phyloP scores from a whole-genome alignment of 176 grass and related monocot genomes.

The Aegilops longissima region DNA sequence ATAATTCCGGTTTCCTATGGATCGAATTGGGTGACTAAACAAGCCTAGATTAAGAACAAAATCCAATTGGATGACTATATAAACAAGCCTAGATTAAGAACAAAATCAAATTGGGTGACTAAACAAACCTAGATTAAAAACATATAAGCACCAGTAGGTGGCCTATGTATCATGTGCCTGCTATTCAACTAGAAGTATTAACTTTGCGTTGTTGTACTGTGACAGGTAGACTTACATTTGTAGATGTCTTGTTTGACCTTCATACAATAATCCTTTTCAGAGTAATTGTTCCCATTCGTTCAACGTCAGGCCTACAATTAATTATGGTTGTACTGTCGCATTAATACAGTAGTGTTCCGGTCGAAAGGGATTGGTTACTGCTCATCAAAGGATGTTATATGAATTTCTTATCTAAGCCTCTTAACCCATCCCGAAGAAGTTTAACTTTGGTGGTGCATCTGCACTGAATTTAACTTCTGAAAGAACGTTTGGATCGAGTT shows the following conservation, averaged over 20 bases:
- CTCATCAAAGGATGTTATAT: neutral
- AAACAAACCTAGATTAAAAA: conserved; percentile 11
- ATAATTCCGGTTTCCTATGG: neutral
- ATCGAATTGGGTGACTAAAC: neutral
- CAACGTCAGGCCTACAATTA: neutral
- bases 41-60: neutral
- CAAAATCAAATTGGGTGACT: neutral
- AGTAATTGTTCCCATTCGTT: neutral
- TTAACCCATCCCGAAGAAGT: neutral
- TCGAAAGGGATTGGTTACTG: neutral
- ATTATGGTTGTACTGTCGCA: neutral
- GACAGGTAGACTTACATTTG: neutral
- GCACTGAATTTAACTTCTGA: neutral
- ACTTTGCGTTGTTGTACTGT: conserved; percentile 16
- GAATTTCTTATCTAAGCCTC: neutral
- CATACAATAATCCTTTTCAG: neutral
- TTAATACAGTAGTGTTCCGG: neutral
- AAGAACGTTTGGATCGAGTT: neutral
- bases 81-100: conserved; percentile 10
- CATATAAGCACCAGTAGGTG: too few species aligned
- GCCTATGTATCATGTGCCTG: neutral
- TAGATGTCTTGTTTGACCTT: neutral
- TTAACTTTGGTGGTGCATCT: neutral
- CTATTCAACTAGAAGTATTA: neutral
- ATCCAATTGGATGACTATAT: neutral